These are phyloP conservation scores for Solanum lignicaule DNA, from an alignment of 257 asterid genomes.

Conservation along the genomic window DNA sequence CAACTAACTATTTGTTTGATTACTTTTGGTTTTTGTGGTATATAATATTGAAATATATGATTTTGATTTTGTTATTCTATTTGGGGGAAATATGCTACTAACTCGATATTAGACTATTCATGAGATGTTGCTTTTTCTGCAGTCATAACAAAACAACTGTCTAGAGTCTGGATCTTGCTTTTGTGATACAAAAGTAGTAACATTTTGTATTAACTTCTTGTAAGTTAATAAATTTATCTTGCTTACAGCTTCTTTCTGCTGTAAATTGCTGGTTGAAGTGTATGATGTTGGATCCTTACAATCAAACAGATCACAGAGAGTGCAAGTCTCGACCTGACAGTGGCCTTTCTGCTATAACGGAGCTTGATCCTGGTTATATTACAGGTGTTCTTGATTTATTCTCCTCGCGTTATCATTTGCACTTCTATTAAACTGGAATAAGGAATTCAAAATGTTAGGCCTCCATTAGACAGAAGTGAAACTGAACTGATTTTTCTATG, in stretches of 20 bases:
- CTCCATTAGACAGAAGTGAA: background rate
- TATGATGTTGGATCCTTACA: constrained; percentile 77
- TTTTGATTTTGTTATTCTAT: background rate
- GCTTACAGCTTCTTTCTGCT: constrained; percentile 84
- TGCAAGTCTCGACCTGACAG: constrained; percentile 99
- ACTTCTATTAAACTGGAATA: background rate
- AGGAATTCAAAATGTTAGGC: background rate
- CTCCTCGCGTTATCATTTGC: background rate
- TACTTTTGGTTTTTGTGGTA: background rate
- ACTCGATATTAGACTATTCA: background rate
- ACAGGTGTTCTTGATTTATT: constrained; percentile 42
- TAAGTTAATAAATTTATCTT: background rate
- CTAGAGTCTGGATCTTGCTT: constrained; percentile 1
- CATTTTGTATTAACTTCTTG: background rate
- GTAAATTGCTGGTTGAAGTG: constrained; percentile 98
- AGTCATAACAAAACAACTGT: background rate
- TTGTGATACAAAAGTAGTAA: background rate
- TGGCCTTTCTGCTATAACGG: constrained; percentile 97
- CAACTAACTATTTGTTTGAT: background rate
- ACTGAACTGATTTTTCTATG: background rate
- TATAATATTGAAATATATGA: background rate
- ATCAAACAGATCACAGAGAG: constrained; percentile 92
- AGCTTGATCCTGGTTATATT: constrained; percentile 96
- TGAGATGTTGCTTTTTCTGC: background rate
- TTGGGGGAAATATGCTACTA: background rate